A percentile compares a stretch with the other conserved stretches of the same genome.
phyloP scores from a whole-genome alignment of 352 stramenopile species.

The Detonula confervacea region DNA sequence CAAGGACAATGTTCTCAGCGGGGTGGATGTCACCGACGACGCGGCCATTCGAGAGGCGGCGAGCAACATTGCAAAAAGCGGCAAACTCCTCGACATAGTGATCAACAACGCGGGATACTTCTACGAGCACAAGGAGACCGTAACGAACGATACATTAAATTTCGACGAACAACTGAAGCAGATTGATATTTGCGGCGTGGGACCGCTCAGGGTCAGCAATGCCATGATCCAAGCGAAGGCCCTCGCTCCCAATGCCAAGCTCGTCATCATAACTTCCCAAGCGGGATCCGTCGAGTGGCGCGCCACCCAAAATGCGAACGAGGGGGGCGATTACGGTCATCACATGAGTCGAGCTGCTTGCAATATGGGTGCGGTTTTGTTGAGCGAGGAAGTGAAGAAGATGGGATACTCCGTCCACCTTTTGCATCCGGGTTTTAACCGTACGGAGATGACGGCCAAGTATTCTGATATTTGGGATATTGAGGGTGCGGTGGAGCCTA shows the following conservation, averaged over 20 bases:
- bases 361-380: conserved; percentile 81
- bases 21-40: conserved; percentile 82
- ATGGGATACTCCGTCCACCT: conserved; percentile 80
- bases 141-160: conserved; percentile 78
- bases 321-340: conserved; percentile 86
- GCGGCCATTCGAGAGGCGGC: conserved; percentile 53
- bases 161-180: conserved; percentile 87
- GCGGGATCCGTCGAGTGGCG: conserved; percentile 84
- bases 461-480: conserved; percentile 87
- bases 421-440: conserved; percentile 86
- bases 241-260: conserved; percentile 66
- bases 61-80: conserved; percentile 64
- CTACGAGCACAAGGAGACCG: conserved; percentile 77
- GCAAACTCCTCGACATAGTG: conserved; percentile 80
- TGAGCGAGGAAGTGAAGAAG: conserved; percentile 80
- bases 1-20: conserved; percentile 58
- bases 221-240: conserved; percentile 44
- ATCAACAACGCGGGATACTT: conserved; percentile 89
- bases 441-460: conserved; percentile 87
- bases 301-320: conserved; percentile 80
- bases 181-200: conserved; percentile 86
- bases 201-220: conserved; percentile 77
- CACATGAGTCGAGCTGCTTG: conserved; percentile 84
- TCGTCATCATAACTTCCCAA: conserved; percentile 87
- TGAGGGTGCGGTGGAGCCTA: conserved; percentile 84